These are phyloP conservation scores for Helenozyma baotianmanensis DNA, from an alignment of 805 yeast genomes.

Conservation along the genomic window DNA sequence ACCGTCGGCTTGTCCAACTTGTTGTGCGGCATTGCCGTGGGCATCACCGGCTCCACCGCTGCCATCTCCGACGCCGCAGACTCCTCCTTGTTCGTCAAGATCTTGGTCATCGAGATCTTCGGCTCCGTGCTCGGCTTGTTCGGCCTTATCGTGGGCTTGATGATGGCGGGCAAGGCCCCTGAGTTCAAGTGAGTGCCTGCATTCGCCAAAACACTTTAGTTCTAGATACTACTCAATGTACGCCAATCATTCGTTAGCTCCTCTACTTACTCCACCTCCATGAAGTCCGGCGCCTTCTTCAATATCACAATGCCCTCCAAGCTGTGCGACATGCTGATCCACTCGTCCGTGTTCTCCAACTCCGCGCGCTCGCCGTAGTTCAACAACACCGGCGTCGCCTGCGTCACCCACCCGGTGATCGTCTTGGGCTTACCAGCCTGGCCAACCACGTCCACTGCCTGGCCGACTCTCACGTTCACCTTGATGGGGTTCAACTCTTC, in stretches of 20 bases:
- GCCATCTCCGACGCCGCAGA: slow-evolving; percentile 98
- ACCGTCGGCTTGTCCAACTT: slow-evolving; percentile 93
- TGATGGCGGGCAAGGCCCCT: slow-evolving; percentile 94
- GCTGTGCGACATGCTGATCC: slow-evolving; percentile 71
- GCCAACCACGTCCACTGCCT: slow-evolving; percentile 97
- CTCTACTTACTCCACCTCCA: slow-evolving; percentile 50
- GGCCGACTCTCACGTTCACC: slow-evolving; percentile 97
- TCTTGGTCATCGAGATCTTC: slow-evolving; percentile 93
- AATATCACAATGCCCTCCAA: slow-evolving; percentile 92
- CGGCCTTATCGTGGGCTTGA: slow-evolving; percentile 92
- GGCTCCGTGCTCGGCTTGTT: slow-evolving; percentile 94
- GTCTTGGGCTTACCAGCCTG: slow-evolving; percentile 99
- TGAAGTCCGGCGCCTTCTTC: slow-evolving; percentile 82
- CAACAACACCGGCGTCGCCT: slow-evolving; percentile 91
- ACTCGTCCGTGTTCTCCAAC: slow-evolving; percentile 84
- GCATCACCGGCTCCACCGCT: slow-evolving; percentile 97
- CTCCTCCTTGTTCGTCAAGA: slow-evolving; percentile 89
- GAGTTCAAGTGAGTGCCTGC: slow-evolving; percentile 57
- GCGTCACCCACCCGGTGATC: slow-evolving; percentile 99
- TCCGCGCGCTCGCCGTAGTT: slow-evolving; percentile 97
- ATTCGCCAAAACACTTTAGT: too few species aligned
- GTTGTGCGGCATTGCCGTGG: slow-evolving; percentile 96
- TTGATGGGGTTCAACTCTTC: slow-evolving; percentile 86
- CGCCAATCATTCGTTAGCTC: too few species aligned
- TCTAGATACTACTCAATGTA: too few species aligned